Evolutionary conservation across 2,329 filamentous ascomycete species (phyloP), one percentile per base, ranked within the genome.

Genomic region (Fusarium sp.): DNA sequence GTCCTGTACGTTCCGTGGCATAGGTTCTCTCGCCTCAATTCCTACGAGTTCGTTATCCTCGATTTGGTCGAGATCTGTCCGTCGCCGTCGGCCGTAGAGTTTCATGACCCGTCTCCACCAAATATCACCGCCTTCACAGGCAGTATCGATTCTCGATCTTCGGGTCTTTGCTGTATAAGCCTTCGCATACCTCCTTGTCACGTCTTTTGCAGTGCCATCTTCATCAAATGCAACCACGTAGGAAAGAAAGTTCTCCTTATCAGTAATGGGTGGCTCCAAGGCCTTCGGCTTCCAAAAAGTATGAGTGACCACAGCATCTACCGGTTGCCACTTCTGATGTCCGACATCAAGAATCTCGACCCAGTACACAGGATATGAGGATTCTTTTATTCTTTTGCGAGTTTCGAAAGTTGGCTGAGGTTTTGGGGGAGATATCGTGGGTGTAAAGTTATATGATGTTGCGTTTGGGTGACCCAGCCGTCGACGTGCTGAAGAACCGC

Each of bases 111-210:
- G 84, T 6, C 81, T 81, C 86, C 88, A 90, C 89, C 89, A 91
- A 58, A 77, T 77, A 14, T 83, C 83, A 0, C 83, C 87, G 14
- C 83, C 76, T 73, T 86, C 81, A 84, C 85, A 47, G 79, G 85
- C 80, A 36, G 78, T 80, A 52, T 98, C 96, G 4, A 99, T 87
- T n/a, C 96, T 90, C 65, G 89, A 82, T 71, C 91, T 94, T 27
- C 93, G 88, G 2, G 95, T 97, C 81, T 98, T 98, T 27, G 95
- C 93, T 75, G 94, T 96, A 82, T 92, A 98, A 0, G 92, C 92
- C 80, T 96, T 97, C 3, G 91, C 88, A 78, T 99, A 99, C 20
- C 96, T 90, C 61, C 90, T 88, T 0, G 96, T 99, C 1, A 99
- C 93, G 77, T 99, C 96, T 76, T 89, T 90, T 2, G 90, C 94